Evolutionary conservation across 2,329 filamentous ascomycete species (phyloP).

Genomic region (Pyrenochaeta sp.): DNA sequence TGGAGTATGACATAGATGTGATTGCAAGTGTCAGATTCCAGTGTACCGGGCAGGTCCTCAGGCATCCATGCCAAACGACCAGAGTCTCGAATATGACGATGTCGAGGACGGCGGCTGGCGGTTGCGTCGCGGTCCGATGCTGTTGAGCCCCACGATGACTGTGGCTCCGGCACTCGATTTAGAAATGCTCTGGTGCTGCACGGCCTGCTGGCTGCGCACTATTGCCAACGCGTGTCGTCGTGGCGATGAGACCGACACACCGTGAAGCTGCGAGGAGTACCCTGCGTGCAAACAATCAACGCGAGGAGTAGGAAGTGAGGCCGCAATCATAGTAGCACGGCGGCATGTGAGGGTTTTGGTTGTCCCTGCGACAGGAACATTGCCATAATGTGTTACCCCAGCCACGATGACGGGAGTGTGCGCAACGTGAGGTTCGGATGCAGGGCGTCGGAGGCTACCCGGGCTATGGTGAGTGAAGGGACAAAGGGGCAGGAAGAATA

Average conservation of each 20-base stretch:
- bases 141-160: background rate
- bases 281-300: background rate
- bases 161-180: background rate
- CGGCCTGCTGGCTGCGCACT: background rate
- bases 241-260: background rate
- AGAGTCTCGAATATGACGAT: slow-evolving; percentile 36
- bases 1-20: slow-evolving; percentile 2
- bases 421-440: slow-evolving; percentile 26
- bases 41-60: slow-evolving; percentile 14
- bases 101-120: slow-evolving; percentile 10
- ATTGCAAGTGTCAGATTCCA: slow-evolving; percentile 10
- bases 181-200: background rate
- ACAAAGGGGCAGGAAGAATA: slow-evolving; percentile 7
- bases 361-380: slow-evolving; percentile 7
- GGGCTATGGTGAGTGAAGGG: background rate
- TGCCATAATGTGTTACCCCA: slow-evolving; percentile 36
- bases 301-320: slow-evolving; percentile 5
- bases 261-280: background rate
- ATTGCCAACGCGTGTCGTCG: background rate
- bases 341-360: slow-evolving; percentile 9
- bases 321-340: slow-evolving; percentile 6
- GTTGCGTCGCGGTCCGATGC: slow-evolving; percentile 2
- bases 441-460: slow-evolving; percentile 17
- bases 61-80: slow-evolving; percentile 39
- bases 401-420: slow-evolving; percentile 34